These are phyloP conservation scores for Xanthoparmelia taractica DNA, from an alignment of 495 filamentous ascomycete species.

Conservation along the genomic window DNA sequence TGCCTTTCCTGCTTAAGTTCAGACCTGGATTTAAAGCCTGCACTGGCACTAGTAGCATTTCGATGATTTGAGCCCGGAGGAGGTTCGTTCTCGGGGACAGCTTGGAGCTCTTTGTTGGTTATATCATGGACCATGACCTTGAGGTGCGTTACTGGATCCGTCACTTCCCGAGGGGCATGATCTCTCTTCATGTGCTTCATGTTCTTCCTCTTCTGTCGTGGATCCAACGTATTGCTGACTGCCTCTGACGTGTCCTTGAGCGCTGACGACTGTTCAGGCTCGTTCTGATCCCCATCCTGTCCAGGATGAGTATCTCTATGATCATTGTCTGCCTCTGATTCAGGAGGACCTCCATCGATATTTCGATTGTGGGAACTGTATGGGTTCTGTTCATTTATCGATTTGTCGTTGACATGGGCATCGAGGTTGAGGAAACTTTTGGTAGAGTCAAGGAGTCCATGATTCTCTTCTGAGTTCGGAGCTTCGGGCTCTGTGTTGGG, in stretches of 20 bases:
- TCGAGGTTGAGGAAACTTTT: constrained; percentile 35
- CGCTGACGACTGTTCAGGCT: constrained; percentile 17
- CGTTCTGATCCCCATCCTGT: constrained; percentile 18
- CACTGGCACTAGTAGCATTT: constrained; percentile 41
- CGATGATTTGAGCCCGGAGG: constrained; percentile 35
- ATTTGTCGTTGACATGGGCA: constrained; percentile 28
- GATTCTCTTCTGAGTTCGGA: constrained; percentile 27
- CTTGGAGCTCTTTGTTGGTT: constrained; percentile 50
- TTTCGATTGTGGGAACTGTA: constrained; percentile 22
- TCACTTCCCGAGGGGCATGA: constrained; percentile 54
- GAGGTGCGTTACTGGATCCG: constrained; percentile 63
- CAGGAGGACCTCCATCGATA: constrained; percentile 1
- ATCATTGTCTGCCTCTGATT: constrained; percentile 6
- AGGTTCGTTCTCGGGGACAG: constrained; percentile 47
- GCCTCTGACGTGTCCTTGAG: constrained; percentile 47
- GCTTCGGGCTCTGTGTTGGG: constrained; percentile 32
- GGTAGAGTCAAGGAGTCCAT: constrained; percentile 33
- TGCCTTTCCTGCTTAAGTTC: constrained; percentile 40
- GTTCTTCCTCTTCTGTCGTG: constrained; percentile 50
- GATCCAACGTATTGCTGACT: constrained; percentile 39
- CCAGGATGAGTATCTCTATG: constrained; percentile 10
- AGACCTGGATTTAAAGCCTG: constrained; percentile 38
- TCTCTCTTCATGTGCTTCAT: constrained; percentile 51
- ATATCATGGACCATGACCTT: constrained; percentile 58
- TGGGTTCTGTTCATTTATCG: constrained; percentile 20